Conservation (phyloP, 1,139 yeast species). For the Geotrichum aggregatum region DNA sequence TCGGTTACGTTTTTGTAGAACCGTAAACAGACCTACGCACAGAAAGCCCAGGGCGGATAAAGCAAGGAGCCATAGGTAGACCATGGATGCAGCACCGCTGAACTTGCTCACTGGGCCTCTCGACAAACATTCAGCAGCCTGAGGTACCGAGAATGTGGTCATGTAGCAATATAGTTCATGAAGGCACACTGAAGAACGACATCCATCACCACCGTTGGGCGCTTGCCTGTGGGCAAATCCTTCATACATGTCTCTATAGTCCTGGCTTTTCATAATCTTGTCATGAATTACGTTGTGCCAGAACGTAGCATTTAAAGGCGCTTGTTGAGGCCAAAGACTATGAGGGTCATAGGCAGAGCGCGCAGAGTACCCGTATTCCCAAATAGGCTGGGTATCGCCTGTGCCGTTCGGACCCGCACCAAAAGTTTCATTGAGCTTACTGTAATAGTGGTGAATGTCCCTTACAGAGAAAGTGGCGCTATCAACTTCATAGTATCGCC, state of each 20-base stretch:
- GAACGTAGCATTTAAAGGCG: slow-evolving; percentile 29
- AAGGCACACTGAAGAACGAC: slow-evolving; percentile 6
- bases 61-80: too few relatives aligned
- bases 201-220: slow-evolving; percentile 10
- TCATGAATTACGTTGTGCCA: slow-evolving; percentile 28
- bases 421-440: slow-evolving; percentile 40
- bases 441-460: slow-evolving; percentile 55
- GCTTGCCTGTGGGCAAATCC: slow-evolving; percentile 12
- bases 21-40: background rate
- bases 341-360: slow-evolving; percentile 26
- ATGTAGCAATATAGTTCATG: slow-evolving; percentile 18
- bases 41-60: background rate
- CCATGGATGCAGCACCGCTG: background rate
- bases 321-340: slow-evolving; percentile 24
- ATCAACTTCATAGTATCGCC: slow-evolving; percentile 70
- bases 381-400: slow-evolving; percentile 11
- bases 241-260: slow-evolving; percentile 11
- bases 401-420: slow-evolving; percentile 30
- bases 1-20: background rate
- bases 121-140: slow-evolving; percentile 16
- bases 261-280: slow-evolving; percentile 6
- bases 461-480: slow-evolving; percentile 56
- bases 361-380: slow-evolving; percentile 29
- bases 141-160: slow-evolving; percentile 22
- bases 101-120: background rate